Base-by-base conservation (phyloP, 768 basidiomycete species). In the Cyathus striatus region DNA sequence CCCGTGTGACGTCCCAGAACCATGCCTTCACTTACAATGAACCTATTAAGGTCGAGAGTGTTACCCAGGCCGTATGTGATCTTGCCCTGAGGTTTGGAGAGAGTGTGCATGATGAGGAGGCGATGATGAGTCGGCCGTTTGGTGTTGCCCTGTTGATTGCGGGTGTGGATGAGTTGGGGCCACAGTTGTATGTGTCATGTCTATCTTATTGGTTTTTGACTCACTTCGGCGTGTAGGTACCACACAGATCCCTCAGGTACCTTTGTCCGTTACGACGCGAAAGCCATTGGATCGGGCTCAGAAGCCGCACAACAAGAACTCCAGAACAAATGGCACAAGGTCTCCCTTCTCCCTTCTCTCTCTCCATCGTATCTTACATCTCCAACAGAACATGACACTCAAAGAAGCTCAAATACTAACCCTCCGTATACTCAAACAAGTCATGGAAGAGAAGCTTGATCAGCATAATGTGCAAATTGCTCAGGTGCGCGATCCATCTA, bases 361-460 rank as follows among this genome's bases (percentile, higher is more conserved):
- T 13, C 21, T 49, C 38, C 42, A 49, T 41, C 38, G 18, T 20
- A n/a, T 10, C 14, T 20, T 41, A 13, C 17, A 17, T 37, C 12
- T 38, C 51, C 30, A 43, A n/a, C 54, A 98, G 95, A 83, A 83
- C 79, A 95, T 98, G 83, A 83, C 86, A 6, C 70, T 98, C 18
- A 65, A 73, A 50, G 92, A 96, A 63, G 96, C 93, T 0, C 90
- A 97, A 52, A 70, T 78, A 27, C 68, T 98, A 49, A 86, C 90
- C 3, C 69, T 98, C 41, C 83, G 81, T 49, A 90, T 98, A 36
- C 70, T 98, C 49, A 98, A 99, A 69, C 93, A 98, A 69, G 96
- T 98, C 34, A 99, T 98, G 96, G 96, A 98, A 64, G 96, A 98
- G 70, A 97, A 96, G 63, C 78, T 99, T 33, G 95, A 98, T 65